Conservation (phyloP, 2,329 filamentous ascomycete genomes). For the Sclerotinia nivalis region DNA sequence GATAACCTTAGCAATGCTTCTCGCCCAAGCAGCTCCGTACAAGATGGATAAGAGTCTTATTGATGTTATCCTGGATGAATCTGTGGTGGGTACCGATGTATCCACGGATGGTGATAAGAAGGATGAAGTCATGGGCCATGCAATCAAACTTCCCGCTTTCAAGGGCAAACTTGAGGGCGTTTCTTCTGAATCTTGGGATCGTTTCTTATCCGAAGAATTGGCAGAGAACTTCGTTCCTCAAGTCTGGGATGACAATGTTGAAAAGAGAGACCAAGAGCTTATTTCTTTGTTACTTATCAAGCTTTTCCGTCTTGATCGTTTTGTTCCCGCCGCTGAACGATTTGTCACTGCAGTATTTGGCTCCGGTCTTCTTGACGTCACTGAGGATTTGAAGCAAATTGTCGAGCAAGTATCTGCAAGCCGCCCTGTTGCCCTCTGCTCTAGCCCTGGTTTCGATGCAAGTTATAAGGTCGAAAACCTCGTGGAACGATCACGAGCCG, state of each 20-base stretch:
- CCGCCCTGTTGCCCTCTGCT: constrained; percentile 87
- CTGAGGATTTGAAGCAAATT: constrained; percentile 82
- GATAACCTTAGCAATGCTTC: constrained; percentile 89
- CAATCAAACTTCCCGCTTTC: constrained; percentile 69
- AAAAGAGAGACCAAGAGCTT: constrained; percentile 73
- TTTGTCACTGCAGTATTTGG: constrained; percentile 89
- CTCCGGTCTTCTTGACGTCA: constrained; percentile 74
- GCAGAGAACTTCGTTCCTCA: constrained; percentile 81
- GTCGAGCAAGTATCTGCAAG: constrained; percentile 81
- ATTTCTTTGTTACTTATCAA: constrained; percentile 88
- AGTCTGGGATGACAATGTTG: constrained; percentile 66
- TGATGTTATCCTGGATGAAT: constrained; percentile 80
- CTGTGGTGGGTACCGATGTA: constrained; percentile 73
- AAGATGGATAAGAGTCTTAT: constrained; percentile 90
- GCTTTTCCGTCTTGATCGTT: constrained; percentile 90
- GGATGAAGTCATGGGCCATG: constrained; percentile 67
- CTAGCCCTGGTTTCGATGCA: constrained; percentile 94
- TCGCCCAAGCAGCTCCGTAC: constrained; percentile 94
- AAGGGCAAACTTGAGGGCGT: constrained; percentile 69
- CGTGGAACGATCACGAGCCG: constrained; percentile 78
- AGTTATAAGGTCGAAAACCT: constrained; percentile 98
- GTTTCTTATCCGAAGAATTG: constrained; percentile 81
- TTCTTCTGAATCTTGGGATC: constrained; percentile 68
- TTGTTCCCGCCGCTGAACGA: constrained; percentile 89
- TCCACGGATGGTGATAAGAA: constrained; percentile 66